A percentile compares a stretch with the other conserved stretches of the same genome.
Evolutionary conservation across 192 early-diverging fungal genomes (phyloP).

Genomic region (Endogone sp.): DNA sequence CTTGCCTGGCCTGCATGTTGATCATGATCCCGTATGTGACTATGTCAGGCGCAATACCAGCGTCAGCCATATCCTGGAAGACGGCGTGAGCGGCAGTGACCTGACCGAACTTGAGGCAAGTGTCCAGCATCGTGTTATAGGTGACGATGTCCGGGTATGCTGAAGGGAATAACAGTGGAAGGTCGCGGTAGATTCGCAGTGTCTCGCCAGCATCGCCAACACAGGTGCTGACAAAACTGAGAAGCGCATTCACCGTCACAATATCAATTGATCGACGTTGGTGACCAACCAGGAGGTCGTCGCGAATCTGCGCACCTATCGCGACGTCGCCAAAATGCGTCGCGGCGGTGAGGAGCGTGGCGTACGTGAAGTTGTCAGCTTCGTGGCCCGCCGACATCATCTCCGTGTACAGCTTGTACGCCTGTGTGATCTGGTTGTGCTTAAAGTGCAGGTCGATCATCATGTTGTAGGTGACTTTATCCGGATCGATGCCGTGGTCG

Average conservation of each 20-base stretch:
- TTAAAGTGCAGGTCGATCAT: conserved; percentile 7
- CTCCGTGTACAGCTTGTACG: conserved; percentile 3
- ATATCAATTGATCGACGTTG: background rate
- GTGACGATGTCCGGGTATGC: conserved; percentile 15
- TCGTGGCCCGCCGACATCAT: conserved; percentile 5
- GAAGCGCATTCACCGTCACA: background rate
- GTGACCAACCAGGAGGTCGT: conserved; percentile 1
- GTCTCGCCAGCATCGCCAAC: conserved; percentile 6
- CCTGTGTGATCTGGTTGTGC: conserved; percentile 1
- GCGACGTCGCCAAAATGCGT: conserved; percentile 4
- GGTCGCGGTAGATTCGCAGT: conserved; percentile 7
- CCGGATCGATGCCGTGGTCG: conserved; percentile 2
- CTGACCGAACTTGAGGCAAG: conserved; percentile 7
- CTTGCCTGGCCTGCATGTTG: conserved; percentile 13
- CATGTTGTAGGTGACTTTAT: conserved; percentile 20
- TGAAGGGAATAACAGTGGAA: conserved; percentile 9
- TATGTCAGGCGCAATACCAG: conserved; percentile 15
- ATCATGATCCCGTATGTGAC: conserved; percentile 30
- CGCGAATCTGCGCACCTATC: conserved; percentile 7
- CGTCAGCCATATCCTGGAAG: conserved; percentile 18
- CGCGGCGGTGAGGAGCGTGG: conserved; percentile 17
- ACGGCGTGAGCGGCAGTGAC: conserved; percentile 19
- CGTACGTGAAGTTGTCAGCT: conserved; percentile 23
- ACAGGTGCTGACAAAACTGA: conserved; percentile 2
- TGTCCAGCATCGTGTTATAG: conserved; percentile 23